These are phyloP conservation scores for Rhizopogon hawkerae DNA, from an alignment of 1,284 basidiomycete species.

Conservation along the genomic window DNA sequence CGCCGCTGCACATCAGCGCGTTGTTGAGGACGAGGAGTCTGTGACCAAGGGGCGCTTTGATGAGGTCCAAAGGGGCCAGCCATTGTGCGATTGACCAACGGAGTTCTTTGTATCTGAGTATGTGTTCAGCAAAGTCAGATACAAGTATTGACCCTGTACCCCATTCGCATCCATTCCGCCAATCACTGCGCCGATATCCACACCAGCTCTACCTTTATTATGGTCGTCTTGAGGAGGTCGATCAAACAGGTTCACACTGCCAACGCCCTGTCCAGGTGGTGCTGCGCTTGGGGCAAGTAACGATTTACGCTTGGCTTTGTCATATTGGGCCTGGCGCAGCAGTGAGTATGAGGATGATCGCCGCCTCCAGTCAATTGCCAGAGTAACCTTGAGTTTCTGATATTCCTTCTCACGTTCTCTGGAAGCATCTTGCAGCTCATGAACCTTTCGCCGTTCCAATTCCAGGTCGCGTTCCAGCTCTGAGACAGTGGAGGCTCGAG, in stretches of 20 bases:
- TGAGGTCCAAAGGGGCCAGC: conserved; percentile 25
- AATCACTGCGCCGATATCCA: conserved; percentile 49
- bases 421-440: conserved; percentile 64
- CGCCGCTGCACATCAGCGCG: conserved; percentile 19
- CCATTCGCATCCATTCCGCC: conserved; percentile 65
- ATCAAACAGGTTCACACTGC: conserved; percentile 11
- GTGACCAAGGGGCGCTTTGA: conserved; percentile 21
- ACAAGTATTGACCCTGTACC: conserved; percentile 29
- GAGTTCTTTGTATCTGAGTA: conserved; percentile 63
- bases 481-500: conserved; percentile 23
- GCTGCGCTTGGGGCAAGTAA: conserved; percentile 39
- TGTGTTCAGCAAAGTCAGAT: conserved; percentile 5
- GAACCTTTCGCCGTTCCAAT: conserved; percentile 61
- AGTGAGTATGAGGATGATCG: background rate
- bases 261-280: conserved; percentile 7
- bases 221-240: conserved; percentile 15
- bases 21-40: conserved; percentile 11
- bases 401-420: conserved; percentile 79
- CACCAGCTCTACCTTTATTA: conserved; percentile 11
- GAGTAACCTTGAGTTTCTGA: conserved; percentile 66
- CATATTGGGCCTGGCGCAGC: conserved; percentile 47
- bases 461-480: conserved; percentile 74
- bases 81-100: conserved; percentile 46
- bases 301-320: conserved; percentile 72
- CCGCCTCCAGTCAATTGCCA: background rate